Base-by-base conservation (phyloP, 2,329 filamentous ascomycete genomes). In the Fusarium burgessii region DNA sequence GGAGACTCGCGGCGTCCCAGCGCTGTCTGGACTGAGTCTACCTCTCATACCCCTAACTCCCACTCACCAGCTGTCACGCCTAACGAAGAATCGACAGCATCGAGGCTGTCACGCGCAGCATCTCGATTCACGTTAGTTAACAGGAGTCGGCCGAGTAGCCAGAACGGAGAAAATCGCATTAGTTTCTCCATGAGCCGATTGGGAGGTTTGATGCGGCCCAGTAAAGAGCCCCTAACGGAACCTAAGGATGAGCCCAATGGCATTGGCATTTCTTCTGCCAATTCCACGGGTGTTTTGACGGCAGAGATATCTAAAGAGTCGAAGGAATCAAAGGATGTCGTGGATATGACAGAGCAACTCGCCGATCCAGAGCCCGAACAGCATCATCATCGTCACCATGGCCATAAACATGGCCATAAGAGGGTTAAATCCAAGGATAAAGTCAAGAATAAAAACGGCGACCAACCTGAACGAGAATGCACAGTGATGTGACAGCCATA, bases 171-270 rank as follows among this genome's bases (percentile, higher is more conserved):
- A 70, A 84, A 83, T 18, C 84, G 89, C 7, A 85, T 89, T 60
- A 89, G 87, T 74, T 80, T 86, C 20, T 87, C 86, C 5, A 88
- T 91, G 77, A 85, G 84, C 18, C 84, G 87, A n/a, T 78, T 89
- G 7, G 85, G 84, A 13, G 83, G 85, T 0, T 82, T 89, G 10
- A 84, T 85, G 73, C 85, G 84, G 54, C 73, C 83, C 12, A 88
- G 85, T 79, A 87, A 83, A 73, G 87, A 89, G 63, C 82, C 59
- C 32, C 36, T 69, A 36, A 23, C 42, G 18, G 69, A 71, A 11
- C 70, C 77, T 14, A 73, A 61, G 46, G 62, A 66, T 12, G 80
- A 80, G 18, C 62, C 66, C 18, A 76, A 72, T 42, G 61, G 57
- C 13, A 54, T 78, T 9, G 78, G 68, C 17, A 70, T 74, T 47